phyloP scores from a whole-genome alignment of 345 rosid genomes.

The Theobroma cacao region DNA sequence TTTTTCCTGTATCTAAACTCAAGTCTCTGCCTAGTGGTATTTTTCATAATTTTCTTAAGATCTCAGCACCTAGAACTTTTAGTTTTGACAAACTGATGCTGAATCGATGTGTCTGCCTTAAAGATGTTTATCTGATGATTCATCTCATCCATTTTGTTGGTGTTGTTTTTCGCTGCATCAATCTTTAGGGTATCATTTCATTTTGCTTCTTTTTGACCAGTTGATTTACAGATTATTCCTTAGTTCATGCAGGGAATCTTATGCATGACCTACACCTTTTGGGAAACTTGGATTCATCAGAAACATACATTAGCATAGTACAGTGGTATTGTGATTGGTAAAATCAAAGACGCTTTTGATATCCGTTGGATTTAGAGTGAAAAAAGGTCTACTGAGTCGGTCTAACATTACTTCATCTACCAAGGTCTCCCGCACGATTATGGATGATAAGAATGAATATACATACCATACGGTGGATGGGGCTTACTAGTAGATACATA shows the following conservation, averaged over 20 bases:
- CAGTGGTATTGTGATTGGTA: not conserved
- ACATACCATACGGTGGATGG: not conserved
- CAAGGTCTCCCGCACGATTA: not conserved
- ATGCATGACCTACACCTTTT: not conserved
- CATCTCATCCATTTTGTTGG: not conserved
- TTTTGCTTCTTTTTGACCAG: not conserved
- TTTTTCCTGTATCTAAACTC: not conserved
- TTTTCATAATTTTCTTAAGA: not conserved
- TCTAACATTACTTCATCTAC: not conserved
- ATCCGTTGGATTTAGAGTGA: not conserved
- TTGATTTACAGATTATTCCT: not conserved
- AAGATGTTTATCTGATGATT: not conserved
- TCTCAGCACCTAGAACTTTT: not conserved
- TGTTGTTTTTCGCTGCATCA: not conserved
- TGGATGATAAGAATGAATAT: not conserved
- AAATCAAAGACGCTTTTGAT: not conserved
- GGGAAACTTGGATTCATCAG: not conserved
- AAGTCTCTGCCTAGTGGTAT: not conserved
- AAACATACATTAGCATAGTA: not conserved
- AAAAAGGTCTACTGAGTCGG: not conserved
- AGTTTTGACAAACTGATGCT: not conserved
- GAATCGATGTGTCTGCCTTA: not conserved
- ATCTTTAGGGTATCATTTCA: not conserved
- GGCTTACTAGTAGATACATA: not conserved
- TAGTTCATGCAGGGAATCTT: not conserved